Conservation (phyloP, 2,329 filamentous ascomycete species). For the Cytospora paraplurivora region DNA sequence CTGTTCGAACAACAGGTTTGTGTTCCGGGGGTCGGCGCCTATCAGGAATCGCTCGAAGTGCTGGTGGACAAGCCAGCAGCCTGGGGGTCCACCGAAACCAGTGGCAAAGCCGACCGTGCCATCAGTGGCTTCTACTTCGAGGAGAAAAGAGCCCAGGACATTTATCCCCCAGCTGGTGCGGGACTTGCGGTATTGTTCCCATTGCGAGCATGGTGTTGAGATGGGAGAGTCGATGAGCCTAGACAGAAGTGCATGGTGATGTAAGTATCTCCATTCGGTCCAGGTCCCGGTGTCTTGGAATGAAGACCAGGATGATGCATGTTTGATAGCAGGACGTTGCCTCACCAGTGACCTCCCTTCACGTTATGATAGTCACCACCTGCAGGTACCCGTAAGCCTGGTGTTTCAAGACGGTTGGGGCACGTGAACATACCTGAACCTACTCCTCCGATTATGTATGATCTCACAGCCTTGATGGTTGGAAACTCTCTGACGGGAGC, state of each 20-base stretch:
- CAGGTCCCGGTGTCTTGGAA: neutral
- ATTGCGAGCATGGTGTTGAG: conserved; percentile 87
- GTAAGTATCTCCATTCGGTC: conserved; percentile 6
- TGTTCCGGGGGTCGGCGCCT: conserved; percentile 85
- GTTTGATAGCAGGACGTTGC: conserved; percentile 6
- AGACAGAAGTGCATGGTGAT: conserved; percentile 37
- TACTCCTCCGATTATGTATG: conserved; percentile 69
- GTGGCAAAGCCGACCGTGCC: conserved; percentile 94
- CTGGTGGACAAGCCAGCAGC: conserved; percentile 90
- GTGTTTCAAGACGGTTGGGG: neutral
- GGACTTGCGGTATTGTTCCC: conserved; percentile 84
- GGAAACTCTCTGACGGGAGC: conserved; percentile 62
- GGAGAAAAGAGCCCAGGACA: conserved; percentile 86
- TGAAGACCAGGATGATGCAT: neutral
- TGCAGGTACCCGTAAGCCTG: conserved; percentile 37
- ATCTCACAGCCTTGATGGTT: conserved; percentile 73
- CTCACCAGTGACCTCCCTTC: conserved; percentile 68
- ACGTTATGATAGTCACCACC: conserved; percentile 94
- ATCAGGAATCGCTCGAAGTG: conserved; percentile 93
- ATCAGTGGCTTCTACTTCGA: conserved; percentile 86
- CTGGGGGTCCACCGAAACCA: conserved; percentile 89
- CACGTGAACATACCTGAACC: conserved; percentile 49
- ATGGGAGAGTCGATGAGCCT: conserved; percentile 93
- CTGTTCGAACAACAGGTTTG: conserved; percentile 89
- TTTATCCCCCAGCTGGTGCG: conserved; percentile 96